These are phyloP conservation scores for Hevea brasiliensis DNA, from an alignment of 345 rosid species.

Conservation along the genomic window DNA sequence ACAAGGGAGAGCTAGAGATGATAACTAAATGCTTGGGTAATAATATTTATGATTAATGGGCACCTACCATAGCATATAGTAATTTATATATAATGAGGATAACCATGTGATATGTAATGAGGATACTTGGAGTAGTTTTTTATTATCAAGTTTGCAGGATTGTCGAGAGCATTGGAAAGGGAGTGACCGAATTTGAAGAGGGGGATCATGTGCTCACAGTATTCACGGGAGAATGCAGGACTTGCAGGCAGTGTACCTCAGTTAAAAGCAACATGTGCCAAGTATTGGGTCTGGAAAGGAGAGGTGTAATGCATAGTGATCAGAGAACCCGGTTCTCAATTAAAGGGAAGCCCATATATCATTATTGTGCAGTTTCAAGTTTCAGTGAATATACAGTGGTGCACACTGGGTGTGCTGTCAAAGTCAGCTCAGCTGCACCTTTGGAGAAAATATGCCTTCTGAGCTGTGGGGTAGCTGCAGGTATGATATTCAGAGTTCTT, in stretches of 20 bases:
- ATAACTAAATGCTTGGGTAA: not conserved
- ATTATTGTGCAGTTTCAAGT: conserved; percentile 91
- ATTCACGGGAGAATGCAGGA: conserved; percentile 80
- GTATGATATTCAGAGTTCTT: conserved; percentile 29
- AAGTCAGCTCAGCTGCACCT: conserved; percentile 64
- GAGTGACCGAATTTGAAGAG: conserved; percentile 68
- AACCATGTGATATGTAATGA: not conserved
- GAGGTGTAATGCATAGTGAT: conserved; percentile 86
- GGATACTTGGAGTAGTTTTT: not conserved
- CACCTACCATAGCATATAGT: not conserved
- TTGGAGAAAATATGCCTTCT: conserved; percentile 80
- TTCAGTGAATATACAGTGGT: conserved; percentile 92
- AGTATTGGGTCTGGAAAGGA: conserved; percentile 81
- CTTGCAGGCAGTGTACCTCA: conserved; percentile 68
- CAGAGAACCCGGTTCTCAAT: conserved; percentile 68
- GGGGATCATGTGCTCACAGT: conserved; percentile 89
- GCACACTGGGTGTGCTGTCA: conserved; percentile 91
- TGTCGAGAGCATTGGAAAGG: conserved; percentile 81
- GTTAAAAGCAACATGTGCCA: conserved; percentile 84
- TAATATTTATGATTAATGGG: not conserved
- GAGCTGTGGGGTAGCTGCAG: conserved; percentile 88
- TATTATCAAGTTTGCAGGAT: conserved; percentile 49
- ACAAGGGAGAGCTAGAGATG: not conserved
- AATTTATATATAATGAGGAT: not conserved
- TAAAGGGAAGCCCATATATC: conserved; percentile 75